Base-by-base conservation (phyloP, 140 eudicot genomes). In the Anethum foeniculum region DNA sequence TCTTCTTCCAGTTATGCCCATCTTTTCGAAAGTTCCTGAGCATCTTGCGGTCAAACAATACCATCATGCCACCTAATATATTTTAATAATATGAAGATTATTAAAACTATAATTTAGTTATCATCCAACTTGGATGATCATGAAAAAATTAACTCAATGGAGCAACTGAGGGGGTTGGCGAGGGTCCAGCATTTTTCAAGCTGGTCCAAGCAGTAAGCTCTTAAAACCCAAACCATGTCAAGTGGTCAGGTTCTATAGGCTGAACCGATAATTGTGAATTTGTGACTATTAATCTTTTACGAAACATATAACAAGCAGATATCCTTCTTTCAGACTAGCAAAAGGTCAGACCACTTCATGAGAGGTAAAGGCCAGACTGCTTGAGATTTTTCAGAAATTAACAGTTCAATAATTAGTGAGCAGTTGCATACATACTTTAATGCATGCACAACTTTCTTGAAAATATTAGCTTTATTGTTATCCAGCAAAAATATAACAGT, bases 1-100 rank as follows among this genome's bases (percentile, higher is more conserved):
- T 93, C 91, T 93, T 93, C 85, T 91, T 93, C 97, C 97, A 93
- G 80, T 85, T 90, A 78, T 88, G 91, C 38, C 97, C 97, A 84
- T 93, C 97, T 85, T 87, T 90, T 52, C 97, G 89, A 81, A 93
- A 93, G 84, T 93, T 90, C 85, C 97, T 87, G 81, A 93, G 89
- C 92, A 83, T 91, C 83, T 93, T 93, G 36, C 98, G 90, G 71
- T 94, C 98, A 86, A 94, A 94, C 77, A 94, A 81, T 77, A 91
- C 92, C 47, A 93, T 84, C 73, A 89, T 91, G 64, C 97, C 98
- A 86, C 98, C 98, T 94, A 80, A 78, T 44, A 69, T 49, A 81
- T 52, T 56, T 47, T 80, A 83, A 67, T 23, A 64, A 78, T 47
- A 78, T 67, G 25, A 69, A 76, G 74, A 68, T 68, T 32, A 68